Conservation (phyloP, 257 asterid species). For the Capsicum pubescens region DNA sequence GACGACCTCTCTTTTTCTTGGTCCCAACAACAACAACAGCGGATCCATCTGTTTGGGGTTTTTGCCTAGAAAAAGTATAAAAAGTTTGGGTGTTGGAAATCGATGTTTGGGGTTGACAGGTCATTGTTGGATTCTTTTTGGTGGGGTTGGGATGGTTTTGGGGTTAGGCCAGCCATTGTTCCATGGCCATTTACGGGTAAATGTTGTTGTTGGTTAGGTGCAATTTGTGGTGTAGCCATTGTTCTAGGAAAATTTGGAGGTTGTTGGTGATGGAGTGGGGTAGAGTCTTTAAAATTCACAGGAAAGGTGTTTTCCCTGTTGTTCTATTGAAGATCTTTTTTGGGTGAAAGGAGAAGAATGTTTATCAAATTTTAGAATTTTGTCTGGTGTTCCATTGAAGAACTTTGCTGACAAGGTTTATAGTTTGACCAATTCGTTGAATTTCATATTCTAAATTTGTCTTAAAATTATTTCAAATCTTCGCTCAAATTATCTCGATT, state of each 20-base stretch:
- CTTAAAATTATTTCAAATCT: too few species aligned
- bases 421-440: too few species aligned
- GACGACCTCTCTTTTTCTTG: too few species aligned
- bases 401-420: too few species aligned
- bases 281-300: constrained; percentile 55
- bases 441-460: too few species aligned
- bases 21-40: constrained; percentile 33
- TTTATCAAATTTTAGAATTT: too few species aligned
- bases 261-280: background rate
- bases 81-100: constrained; percentile 46
- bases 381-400: background rate
- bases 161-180: constrained; percentile 37
- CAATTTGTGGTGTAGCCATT: constrained; percentile 32
- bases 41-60: constrained; percentile 36
- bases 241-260: constrained; percentile 29
- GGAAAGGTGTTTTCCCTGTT: background rate
- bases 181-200: constrained; percentile 19
- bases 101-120: background rate
- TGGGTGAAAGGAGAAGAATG: too few species aligned
- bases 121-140: background rate
- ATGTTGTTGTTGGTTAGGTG: constrained; percentile 25
- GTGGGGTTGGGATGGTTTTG: constrained; percentile 37
- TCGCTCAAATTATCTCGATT: too few species aligned
- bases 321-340: too few species aligned
- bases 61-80: constrained; percentile 42